Percentiles rank a stretch among this genome's conserved stretches.
Evolutionary conservation across 2,329 filamentous ascomycete genomes (phyloP).

Genomic region (Epicoccum sorghinum): DNA sequence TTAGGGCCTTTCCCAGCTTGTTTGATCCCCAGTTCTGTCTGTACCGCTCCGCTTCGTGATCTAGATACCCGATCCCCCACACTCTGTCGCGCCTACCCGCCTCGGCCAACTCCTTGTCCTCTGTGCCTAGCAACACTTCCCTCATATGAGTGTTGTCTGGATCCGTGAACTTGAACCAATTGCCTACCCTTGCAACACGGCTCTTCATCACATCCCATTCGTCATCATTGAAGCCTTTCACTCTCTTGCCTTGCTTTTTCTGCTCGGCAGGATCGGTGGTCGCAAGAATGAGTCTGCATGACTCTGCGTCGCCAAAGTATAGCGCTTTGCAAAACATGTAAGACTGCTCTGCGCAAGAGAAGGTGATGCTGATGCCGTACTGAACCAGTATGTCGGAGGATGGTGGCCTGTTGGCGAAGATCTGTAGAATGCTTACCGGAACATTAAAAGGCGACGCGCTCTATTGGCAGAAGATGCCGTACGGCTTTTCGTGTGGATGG

Average conservation of each 20-base stretch:
- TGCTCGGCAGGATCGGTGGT: not conserved
- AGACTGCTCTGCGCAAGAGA: not conserved
- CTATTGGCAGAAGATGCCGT: conserved; percentile 62
- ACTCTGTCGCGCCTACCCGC: conserved; percentile 49
- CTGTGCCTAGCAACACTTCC: not conserved
- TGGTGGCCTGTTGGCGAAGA: too few species aligned
- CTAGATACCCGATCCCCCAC: conserved; percentile 23
- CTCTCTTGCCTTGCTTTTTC: not conserved
- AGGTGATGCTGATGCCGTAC: not conserved
- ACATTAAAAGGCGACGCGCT: conserved; percentile 55
- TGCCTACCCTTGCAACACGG: not conserved
- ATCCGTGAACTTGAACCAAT: not conserved
- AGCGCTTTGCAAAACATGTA: conserved; percentile 3
- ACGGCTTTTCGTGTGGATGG: conserved; percentile 43
- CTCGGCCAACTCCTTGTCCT: conserved; percentile 57
- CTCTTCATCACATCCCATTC: not conserved
- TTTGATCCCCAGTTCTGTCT: conserved; percentile 65
- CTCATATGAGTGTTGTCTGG: not conserved
- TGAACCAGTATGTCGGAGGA: not conserved
- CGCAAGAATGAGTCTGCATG: not conserved
- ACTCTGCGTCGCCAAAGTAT: not conserved
- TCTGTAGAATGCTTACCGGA: conserved; percentile 19
- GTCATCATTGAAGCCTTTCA: not conserved
- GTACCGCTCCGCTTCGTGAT: conserved; percentile 34
- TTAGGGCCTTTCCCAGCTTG: conserved; percentile 48